These are phyloP conservation scores for Coemansia sp. DNA, from an alignment of 192 early-diverging fungal genomes.

Conservation along the genomic window DNA sequence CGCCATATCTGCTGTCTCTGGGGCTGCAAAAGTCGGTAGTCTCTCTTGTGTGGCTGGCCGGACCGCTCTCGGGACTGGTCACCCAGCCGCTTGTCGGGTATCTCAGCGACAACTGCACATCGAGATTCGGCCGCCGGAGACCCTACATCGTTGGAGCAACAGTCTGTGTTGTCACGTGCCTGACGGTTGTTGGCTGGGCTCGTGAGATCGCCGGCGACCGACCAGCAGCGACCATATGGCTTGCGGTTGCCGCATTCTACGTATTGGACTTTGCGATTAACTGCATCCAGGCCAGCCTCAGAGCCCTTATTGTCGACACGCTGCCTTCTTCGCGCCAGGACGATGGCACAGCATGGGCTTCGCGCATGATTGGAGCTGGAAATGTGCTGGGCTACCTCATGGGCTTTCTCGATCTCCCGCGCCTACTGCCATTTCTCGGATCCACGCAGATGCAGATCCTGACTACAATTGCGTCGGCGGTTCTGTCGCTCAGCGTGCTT, in stretches of 20 bases:
- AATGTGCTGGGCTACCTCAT: slow-evolving; percentile 84
- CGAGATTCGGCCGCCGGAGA: slow-evolving; percentile 72
- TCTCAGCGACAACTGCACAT: slow-evolving; percentile 75
- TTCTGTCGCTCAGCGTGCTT: slow-evolving; percentile 58
- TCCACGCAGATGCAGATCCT: slow-evolving; percentile 79
- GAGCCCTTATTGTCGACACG: slow-evolving; percentile 85
- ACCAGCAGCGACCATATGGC: slow-evolving; percentile 53
- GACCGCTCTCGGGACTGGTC: slow-evolving; percentile 77
- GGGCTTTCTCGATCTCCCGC: slow-evolving; percentile 77
- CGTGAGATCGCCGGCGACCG: slow-evolving; percentile 61
- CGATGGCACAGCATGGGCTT: slow-evolving; percentile 79
- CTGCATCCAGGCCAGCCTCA: slow-evolving; percentile 77
- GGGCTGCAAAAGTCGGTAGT: slow-evolving; percentile 78
- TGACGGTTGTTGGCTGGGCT: slow-evolving; percentile 73
- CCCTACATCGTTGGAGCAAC: slow-evolving; percentile 81
- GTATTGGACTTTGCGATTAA: slow-evolving; percentile 94
- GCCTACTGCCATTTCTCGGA: slow-evolving; percentile 66
- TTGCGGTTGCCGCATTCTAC: slow-evolving; percentile 84
- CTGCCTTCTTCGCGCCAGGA: slow-evolving; percentile 80
- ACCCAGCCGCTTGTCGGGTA: slow-evolving; percentile 84
- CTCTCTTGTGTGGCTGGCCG: slow-evolving; percentile 94
- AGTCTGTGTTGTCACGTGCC: slow-evolving; percentile 62
- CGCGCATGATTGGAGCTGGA: slow-evolving; percentile 80
- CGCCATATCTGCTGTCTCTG: slow-evolving; percentile 82
- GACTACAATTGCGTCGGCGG: slow-evolving; percentile 68